These are phyloP conservation scores for Cytospora piceicola DNA, from an alignment of 2,329 filamentous ascomycete genomes.

Conservation along the genomic window DNA sequence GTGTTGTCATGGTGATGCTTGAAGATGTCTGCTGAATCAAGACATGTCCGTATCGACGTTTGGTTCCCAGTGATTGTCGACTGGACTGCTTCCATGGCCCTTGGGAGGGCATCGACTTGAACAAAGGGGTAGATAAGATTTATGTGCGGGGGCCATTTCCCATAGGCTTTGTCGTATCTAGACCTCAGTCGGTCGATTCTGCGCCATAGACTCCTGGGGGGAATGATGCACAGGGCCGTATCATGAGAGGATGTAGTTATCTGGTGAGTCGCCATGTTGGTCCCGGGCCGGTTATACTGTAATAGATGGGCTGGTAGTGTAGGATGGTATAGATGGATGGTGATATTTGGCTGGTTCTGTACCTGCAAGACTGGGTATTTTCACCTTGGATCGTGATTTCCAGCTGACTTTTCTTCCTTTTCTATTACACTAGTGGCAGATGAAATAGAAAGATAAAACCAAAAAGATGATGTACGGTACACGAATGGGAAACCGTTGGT, in stretches of 20 bases:
- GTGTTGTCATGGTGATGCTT: slow-evolving; percentile 54
- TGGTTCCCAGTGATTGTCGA: slow-evolving; percentile 37
- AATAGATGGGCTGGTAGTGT: background rate
- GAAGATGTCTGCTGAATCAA: slow-evolving; percentile 53
- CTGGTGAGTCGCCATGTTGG: slow-evolving; percentile 12
- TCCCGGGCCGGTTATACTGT: background rate
- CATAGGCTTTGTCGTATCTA: slow-evolving; percentile 65
- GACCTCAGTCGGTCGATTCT: slow-evolving; percentile 58
- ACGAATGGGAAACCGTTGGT: background rate
- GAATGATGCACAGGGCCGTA: slow-evolving; percentile 65
- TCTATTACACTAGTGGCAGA: background rate
- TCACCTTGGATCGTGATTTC: background rate
- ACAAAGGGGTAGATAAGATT: slow-evolving; percentile 72
- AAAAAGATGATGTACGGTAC: background rate
- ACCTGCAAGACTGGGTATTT: background rate
- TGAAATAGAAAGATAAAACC: background rate
- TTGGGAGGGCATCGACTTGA: slow-evolving; percentile 47
- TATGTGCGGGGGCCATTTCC: slow-evolving; percentile 68
- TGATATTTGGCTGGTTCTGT: background rate
- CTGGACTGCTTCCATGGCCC: slow-evolving; percentile 47
- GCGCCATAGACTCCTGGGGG: slow-evolving; percentile 52
- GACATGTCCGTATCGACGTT: slow-evolving; percentile 35
- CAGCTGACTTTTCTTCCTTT: background rate
- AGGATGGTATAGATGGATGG: background rate
- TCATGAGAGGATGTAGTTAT: slow-evolving; percentile 47